A percentile compares a stretch with the other conserved stretches of the same genome.
phyloP scores from a whole-genome alignment of 768 basidiomycete genomes.

The Phlebiopsis gigantea region DNA sequence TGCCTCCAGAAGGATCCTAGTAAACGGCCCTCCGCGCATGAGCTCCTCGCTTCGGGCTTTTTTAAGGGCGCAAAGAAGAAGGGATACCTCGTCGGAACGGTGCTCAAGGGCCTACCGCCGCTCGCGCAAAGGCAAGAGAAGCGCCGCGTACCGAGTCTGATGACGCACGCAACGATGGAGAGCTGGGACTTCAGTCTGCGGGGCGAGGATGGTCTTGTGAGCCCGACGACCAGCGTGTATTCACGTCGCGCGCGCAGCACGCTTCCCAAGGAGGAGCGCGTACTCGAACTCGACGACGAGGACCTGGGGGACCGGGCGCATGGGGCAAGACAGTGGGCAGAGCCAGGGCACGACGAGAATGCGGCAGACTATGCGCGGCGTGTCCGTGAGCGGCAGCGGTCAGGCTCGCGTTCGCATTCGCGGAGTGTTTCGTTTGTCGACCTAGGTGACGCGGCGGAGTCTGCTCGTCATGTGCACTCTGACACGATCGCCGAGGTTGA shows the following conservation, averaged over 20 bases:
- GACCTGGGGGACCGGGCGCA: neutral
- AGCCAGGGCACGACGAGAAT: constrained; percentile 5
- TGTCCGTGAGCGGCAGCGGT: constrained; percentile 14
- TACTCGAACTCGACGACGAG: constrained; percentile 36
- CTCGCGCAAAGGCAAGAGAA: constrained; percentile 71
- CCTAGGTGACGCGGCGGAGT: constrained; percentile 4
- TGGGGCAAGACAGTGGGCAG: neutral
- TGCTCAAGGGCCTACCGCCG: constrained; percentile 73
- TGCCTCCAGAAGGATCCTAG: constrained; percentile 85
- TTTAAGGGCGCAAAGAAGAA: constrained; percentile 79
- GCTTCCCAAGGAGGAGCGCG: constrained; percentile 20
- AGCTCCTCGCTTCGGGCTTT: constrained; percentile 74
- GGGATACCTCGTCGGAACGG: constrained; percentile 67
- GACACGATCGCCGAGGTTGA: constrained; percentile 18
- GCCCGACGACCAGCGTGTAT: constrained; percentile 22
- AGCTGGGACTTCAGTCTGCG: constrained; percentile 78
- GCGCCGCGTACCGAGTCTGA: constrained; percentile 33
- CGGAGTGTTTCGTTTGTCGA: constrained; percentile 16
- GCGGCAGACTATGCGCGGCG: constrained; percentile 20
- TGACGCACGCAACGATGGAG: constrained; percentile 50
- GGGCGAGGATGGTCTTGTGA: constrained; percentile 22
- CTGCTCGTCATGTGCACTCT: neutral
- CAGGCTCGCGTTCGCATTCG: constrained; percentile 11
- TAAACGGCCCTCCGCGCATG: constrained; percentile 69
- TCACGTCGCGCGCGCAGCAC: neutral